Evolutionary conservation across 768 basidiomycete species (phyloP).

Genomic region (Lactarius hengduanensis): DNA sequence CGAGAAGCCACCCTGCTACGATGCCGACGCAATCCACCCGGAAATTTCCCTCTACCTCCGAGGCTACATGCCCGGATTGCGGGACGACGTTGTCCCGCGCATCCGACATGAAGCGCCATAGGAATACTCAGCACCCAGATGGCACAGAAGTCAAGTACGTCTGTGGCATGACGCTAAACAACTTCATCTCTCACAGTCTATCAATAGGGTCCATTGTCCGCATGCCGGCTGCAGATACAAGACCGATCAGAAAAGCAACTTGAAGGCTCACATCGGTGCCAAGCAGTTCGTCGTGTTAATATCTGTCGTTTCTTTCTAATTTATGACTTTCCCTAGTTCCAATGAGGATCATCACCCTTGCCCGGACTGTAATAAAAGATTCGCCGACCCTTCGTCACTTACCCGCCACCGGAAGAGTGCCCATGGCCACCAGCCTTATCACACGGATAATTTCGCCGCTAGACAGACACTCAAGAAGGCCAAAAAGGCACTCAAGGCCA

Average conservation of each 20-base stretch:
- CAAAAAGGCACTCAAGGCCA: neutral
- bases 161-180: neutral
- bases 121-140: constrained; percentile 12
- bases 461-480: neutral
- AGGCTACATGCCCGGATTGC: constrained; percentile 10
- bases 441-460: constrained; percentile 3
- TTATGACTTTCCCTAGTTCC: neutral
- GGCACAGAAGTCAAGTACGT: constrained; percentile 19
- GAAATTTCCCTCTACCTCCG: neutral
- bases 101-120: constrained; percentile 20
- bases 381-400: constrained; percentile 13
- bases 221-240: constrained; percentile 3
- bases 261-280: neutral
- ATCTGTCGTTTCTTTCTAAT: neutral
- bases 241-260: constrained; percentile 6
- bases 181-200: neutral
- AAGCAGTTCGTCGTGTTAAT: constrained; percentile 15
- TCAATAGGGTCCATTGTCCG: constrained; percentile 14
- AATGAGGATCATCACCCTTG: neutral
- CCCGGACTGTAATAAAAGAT: neutral
- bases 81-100: constrained; percentile 9
- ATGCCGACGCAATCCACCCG: neutral
- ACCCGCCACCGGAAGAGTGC: constrained; percentile 11
- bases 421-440: constrained; percentile 19
- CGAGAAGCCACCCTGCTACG: neutral